Evolutionary conservation across 108 stramenopile species (phyloP), one percentile per base, ranked within the genome.

Genomic region (Fragilaria crotonensis): DNA sequence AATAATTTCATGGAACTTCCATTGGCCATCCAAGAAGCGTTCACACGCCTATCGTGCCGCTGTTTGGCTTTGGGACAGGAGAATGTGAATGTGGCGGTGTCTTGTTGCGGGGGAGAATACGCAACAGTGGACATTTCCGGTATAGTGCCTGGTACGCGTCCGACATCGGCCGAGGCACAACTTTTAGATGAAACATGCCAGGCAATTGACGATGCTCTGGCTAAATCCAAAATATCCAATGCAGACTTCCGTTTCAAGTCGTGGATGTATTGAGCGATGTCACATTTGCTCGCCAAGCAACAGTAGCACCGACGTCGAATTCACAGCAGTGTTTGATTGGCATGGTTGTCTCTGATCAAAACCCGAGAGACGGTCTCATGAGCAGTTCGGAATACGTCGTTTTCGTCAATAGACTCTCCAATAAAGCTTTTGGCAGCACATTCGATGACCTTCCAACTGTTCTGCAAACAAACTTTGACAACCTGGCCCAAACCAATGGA

Each of bases 381-480:
- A 18, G 17, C 18, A 25, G 2, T 25, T 2, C 1, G 1, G 51
- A 52, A 26, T 56, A 36, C 7, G 14, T 19, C 18, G 4, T 4
- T 28, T 32, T 56, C 33, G 32, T 56, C 55, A 56, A 36, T 56
- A 26, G 21, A 19, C 21, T 36, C 19, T 56, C 33, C 29, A 56
- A 57, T 45, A 48, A 33, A 28, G 66, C 56, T 27, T 20, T 20
- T 46, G 61, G 44, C 0, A n/a, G 36, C 17, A 31, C 51, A 3
- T 78, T 48, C 44, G 57, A 28, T 20, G 57, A 33, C 4, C 52
- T 74, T 7, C 54, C 68, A 2, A 5, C 53, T 23, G 21, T 50
- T n/a, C 45, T 78, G 28, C 30, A 54, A 49, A 20, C 20, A 27
- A 74, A 73, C 48, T 78, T 57, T 52, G 26, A 49, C 5, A 60